phyloP scores from a whole-genome alignment of 495 filamentous ascomycete species.

The Astrothelium subdiscretum region DNA sequence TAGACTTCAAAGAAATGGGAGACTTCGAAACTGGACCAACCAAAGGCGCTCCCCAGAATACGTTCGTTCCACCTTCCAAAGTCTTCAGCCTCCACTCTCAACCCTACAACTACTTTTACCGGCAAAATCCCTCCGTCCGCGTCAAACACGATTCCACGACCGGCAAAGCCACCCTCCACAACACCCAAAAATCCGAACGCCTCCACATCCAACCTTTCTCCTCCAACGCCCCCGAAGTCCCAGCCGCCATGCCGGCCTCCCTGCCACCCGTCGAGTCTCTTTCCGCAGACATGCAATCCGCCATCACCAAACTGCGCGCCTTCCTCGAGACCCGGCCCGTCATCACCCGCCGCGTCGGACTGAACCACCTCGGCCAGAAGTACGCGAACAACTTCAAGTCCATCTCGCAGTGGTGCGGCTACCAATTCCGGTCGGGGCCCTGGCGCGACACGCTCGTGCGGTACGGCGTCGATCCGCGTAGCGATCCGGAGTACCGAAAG shows the following conservation, averaged over 20 bases:
- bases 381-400: constrained; percentile 47
- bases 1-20: constrained; percentile 57
- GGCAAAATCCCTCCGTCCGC: constrained; percentile 35
- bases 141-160: constrained; percentile 33
- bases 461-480: constrained; percentile 77
- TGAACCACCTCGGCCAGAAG: constrained; percentile 46
- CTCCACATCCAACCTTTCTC: constrained; percentile 49
- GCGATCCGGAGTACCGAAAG: constrained; percentile 55
- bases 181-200: constrained; percentile 40
- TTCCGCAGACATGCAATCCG: constrained; percentile 16
- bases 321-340: constrained; percentile 60
- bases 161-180: constrained; percentile 41
- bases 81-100: constrained; percentile 53
- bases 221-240: constrained; percentile 42
- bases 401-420: constrained; percentile 66
- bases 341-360: constrained; percentile 70
- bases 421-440: constrained; percentile 80
- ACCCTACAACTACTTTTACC: constrained; percentile 51
- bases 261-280: constrained; percentile 37
- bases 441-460: constrained; percentile 79
- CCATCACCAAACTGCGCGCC: constrained; percentile 27
- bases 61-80: constrained; percentile 71
- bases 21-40: constrained; percentile 59
- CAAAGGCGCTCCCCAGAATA: constrained; percentile 42
- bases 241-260: constrained; percentile 42